Conservation (phyloP, 345 rosid genomes). For the Diplotaxis tenuifolia region DNA sequence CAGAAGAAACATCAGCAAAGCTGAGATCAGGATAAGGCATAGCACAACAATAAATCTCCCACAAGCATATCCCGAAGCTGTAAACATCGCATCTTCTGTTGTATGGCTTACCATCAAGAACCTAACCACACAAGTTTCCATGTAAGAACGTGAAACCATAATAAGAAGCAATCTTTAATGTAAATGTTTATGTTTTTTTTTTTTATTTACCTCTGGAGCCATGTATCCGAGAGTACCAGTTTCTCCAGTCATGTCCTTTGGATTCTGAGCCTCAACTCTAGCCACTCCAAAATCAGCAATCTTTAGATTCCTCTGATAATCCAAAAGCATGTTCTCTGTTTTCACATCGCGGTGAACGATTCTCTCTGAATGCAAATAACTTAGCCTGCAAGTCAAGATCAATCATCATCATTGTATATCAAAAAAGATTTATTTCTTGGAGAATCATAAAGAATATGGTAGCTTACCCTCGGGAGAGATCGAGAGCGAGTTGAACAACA, state of each 20-base stretch:
- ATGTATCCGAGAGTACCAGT: slow-evolving; percentile 98
- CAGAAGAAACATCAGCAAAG: slow-evolving; percentile 84
- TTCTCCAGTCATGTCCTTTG: slow-evolving; percentile 98
- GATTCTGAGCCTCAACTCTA: slow-evolving; percentile 98
- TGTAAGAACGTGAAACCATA: neutral
- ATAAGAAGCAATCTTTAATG: neutral
- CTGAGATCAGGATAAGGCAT: slow-evolving; percentile 96
- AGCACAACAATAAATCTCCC: slow-evolving; percentile 98
- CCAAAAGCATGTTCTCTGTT: slow-evolving; percentile 90
- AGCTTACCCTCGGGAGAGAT: slow-evolving; percentile 85
- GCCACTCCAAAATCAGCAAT: slow-evolving; percentile 99
- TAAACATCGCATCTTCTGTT: slow-evolving; percentile 95
- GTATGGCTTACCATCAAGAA: slow-evolving; percentile 95
- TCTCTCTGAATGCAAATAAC: slow-evolving; percentile 86
- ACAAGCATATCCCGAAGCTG: slow-evolving; percentile 97
- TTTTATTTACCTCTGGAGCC: slow-evolving; percentile 88
- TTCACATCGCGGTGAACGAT: slow-evolving; percentile 98
- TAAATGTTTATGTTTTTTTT: neutral
- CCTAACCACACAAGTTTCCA: slow-evolving; percentile 43
- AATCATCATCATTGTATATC: neutral
- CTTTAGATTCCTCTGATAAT: slow-evolving; percentile 64
- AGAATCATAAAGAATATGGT: neutral
- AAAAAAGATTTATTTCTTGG: neutral
- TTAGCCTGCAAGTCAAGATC: slow-evolving; percentile 73
- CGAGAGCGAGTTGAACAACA: slow-evolving; percentile 86